phyloP scores from a whole-genome alignment of 345 rosid genomes.

The Corchorus capsularis region DNA sequence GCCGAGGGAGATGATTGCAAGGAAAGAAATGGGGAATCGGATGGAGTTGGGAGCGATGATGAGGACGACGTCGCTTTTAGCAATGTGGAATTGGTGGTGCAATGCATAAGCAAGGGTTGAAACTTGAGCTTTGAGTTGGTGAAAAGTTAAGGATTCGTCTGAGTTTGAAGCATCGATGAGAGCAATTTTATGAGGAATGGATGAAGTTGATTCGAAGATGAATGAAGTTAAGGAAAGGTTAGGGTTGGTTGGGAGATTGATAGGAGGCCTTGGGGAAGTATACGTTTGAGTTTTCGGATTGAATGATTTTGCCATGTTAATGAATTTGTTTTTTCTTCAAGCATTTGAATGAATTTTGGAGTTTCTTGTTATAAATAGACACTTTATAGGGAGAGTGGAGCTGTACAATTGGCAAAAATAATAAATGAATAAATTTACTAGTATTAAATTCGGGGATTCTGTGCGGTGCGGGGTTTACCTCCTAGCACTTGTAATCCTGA shows the following conservation, averaged over 20 bases:
- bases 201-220: slow-evolving; percentile 31
- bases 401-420: too few relatives aligned
- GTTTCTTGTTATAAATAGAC: too few relatives aligned
- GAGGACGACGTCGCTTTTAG: slow-evolving; percentile 39
- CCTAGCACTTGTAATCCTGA: too few relatives aligned
- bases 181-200: slow-evolving; percentile 38
- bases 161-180: slow-evolving; percentile 39
- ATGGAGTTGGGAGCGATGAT: slow-evolving; percentile 45
- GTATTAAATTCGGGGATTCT: too few relatives aligned
- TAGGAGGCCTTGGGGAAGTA: slow-evolving; percentile 37
- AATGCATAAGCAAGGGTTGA: slow-evolving; percentile 37
- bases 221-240: slow-evolving; percentile 35
- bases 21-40: slow-evolving; percentile 39
- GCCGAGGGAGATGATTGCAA: slow-evolving; percentile 43
- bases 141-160: slow-evolving; percentile 32
- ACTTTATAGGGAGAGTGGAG: too few relatives aligned
- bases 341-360: neutral
- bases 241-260: slow-evolving; percentile 34
- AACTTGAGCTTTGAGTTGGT: slow-evolving; percentile 37
- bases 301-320: slow-evolving; percentile 16
- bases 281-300: slow-evolving; percentile 28
- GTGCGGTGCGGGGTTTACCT: too few relatives aligned
- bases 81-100: slow-evolving; percentile 26
- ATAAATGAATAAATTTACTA: too few relatives aligned
- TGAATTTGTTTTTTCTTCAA: neutral